Base-by-base conservation (phyloP, 129 eudicot species). In the Saposhnikovia divaricata region DNA sequence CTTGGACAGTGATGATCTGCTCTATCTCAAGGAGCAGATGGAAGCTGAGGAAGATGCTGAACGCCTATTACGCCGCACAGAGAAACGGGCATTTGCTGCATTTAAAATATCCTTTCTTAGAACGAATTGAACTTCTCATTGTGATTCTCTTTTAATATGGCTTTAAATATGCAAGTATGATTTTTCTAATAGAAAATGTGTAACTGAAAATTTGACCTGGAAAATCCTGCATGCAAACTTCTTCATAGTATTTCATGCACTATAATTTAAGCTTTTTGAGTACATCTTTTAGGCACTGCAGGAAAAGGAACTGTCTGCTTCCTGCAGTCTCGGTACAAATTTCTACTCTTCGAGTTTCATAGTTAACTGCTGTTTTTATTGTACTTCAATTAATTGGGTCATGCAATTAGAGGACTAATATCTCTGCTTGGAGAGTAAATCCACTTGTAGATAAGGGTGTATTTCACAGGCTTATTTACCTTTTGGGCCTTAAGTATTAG, bases 1-100 rank as follows among this genome's bases (percentile, higher is more conserved):
- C 76, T 81, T 94, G 96, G 98, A 94, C 86, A 94, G 98, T 80
- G 98, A 94, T 77, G 98, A 94, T 83, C 88, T 94, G 83, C 97
- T 94, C 77, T 94, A 94, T 90, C 98, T 94, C 74, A 94, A 94
- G 82, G 98, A 94, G 89, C 98, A 94, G 85, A 94, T 94, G 98
- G 98, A 94, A 85, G 98, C 98, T 73, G 98, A 94, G 89, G 93
- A 91, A 82, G 98, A 93, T 73, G 98, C 98, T 10, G 98, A 93
- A 81, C 98, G 97, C 51, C 89, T 94, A 77, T 79, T 94, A 76
- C 96, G 96, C 34, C 97, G 97, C 77, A 91, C 98, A 47, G 98
- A 94, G 87, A 94, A 94, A 86, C 87, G 98, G 63, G 98, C 98
- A 77, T 91, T 91, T 89, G 92, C 91, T 80, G 98, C 98, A 6